Conservation (phyloP, 1,284 basidiomycete genomes). For the Chondrostereum purpureum region DNA sequence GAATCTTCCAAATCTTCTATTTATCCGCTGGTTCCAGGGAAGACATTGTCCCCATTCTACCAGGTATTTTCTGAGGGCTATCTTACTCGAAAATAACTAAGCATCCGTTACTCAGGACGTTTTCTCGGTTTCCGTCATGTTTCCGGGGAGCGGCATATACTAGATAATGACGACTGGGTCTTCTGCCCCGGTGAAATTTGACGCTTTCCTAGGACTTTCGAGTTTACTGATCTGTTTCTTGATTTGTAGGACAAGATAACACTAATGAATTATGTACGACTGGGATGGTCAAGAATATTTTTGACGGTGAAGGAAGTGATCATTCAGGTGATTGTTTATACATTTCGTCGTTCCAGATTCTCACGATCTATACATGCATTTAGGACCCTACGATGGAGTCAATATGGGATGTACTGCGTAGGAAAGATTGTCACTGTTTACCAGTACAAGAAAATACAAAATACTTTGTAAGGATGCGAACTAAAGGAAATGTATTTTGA, state of each 20-base stretch:
- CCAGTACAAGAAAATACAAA: too few species aligned
- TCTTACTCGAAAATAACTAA: too few species aligned
- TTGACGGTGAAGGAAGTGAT: slow-evolving; percentile 32
- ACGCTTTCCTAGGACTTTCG: background rate
- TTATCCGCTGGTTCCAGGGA: slow-evolving; percentile 23
- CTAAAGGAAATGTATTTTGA: too few species aligned
- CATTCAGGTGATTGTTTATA: slow-evolving; percentile 38
- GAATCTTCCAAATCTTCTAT: slow-evolving; percentile 10
- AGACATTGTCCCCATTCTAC: slow-evolving; percentile 42
- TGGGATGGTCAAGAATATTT: slow-evolving; percentile 49
- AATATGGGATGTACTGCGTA: background rate
- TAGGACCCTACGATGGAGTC: background rate
- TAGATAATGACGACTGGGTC: slow-evolving; percentile 20
- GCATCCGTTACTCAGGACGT: too few species aligned
- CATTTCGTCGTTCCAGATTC: slow-evolving; percentile 11
- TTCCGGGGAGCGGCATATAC: slow-evolving; percentile 54
- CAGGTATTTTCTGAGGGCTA: slow-evolving; percentile 20
- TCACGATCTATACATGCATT: background rate
- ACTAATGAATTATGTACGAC: slow-evolving; percentile 40
- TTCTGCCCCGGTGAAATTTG: slow-evolving; percentile 34
- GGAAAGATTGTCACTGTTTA: too few species aligned
- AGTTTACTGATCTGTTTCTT: slow-evolving; percentile 1
- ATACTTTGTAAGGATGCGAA: too few species aligned
- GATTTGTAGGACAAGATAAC: slow-evolving; percentile 47
- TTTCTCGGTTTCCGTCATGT: slow-evolving; percentile 50